phyloP scores from a whole-genome alignment of 2,329 filamentous ascomycete genomes.

The Samsoniella hepiali region DNA sequence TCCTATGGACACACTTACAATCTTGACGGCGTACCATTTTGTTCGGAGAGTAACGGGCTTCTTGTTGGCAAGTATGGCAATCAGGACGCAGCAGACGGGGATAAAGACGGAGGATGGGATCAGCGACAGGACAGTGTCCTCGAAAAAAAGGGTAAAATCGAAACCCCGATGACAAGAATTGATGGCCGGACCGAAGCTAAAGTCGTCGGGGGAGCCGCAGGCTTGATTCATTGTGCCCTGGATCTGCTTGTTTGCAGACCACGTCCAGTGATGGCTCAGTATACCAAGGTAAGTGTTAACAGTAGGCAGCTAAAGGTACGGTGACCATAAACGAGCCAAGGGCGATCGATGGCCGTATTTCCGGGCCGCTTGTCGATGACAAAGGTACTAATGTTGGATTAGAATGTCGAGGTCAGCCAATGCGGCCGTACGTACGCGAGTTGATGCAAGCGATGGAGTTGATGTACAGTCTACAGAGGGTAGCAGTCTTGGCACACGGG shows the following conservation, averaged over 20 bases:
- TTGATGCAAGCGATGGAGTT: neutral
- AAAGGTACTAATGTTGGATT: neutral
- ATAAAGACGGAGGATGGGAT: neutral
- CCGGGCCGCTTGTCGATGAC: neutral
- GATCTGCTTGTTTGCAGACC: neutral
- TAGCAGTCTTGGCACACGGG: neutral
- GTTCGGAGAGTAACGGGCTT: neutral
- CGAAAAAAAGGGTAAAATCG: conserved; percentile 3
- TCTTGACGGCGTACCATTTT: neutral
- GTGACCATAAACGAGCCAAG: neutral
- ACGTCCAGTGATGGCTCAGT: neutral
- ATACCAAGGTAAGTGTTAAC: neutral
- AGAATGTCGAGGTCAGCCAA: neutral
- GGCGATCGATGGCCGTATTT: neutral
- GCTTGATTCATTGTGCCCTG: neutral
- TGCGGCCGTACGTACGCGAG: neutral
- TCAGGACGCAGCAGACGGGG: neutral
- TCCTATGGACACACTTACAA: neutral
- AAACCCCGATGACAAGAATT: conserved; percentile 1
- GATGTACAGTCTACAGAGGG: neutral
- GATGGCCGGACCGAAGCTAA: conserved; percentile 6
- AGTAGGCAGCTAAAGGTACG: neutral
- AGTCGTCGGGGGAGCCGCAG: neutral
- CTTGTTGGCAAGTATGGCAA: neutral
- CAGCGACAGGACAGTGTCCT: neutral